Evolutionary conservation across 768 basidiomycete species (phyloP), one percentile per base, ranked within the genome.

Genomic region (Mycena metata): DNA sequence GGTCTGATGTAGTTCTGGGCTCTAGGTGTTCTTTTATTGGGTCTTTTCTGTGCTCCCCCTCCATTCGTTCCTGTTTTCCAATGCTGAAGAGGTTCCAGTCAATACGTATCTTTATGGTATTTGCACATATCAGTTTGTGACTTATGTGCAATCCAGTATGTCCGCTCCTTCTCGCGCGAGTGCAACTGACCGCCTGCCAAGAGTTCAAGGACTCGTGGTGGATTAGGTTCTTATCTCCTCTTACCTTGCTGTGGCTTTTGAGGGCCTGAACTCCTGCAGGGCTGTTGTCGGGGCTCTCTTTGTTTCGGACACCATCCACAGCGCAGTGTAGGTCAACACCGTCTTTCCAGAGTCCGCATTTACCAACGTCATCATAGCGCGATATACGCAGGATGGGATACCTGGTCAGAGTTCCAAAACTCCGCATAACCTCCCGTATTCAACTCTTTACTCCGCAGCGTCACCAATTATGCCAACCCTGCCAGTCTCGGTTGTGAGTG

Each of bases 71-170:
- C 11, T 43, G 26, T 10, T 23, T 10, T 17, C n/a, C 6, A 16
- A 11, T 13, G 24, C 51, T 50, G 21, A 52, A 17, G 33, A 3
- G 12, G 24, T 5, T 21, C 8, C 36, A 70, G 69, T 70, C 55
- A 70, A 70, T 57, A 70, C 69, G n/a, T 70, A 70, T 55, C 61
- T 81, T n/a, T 80, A 77, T 51, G 80, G 79, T 0, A 74, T 80
- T 11, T 79, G 80, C 65, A 72, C 70, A 3, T 81, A 76, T 67
- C 80, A 81, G 61, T 81, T 80, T 55, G 70, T 69, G 4, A 55
- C 65, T 10, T 81, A 81, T 58, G 59, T 69, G 1, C 64, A 61
- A 24, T 6, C 58, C 39, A 65, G 69, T 69, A 47, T 12, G 69
- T 55, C 15, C 10, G 4, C 26, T 49, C 50, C 55, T 39, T 23